phyloP scores from a whole-genome alignment of 345 rosid genomes.

The Angophora floribunda region DNA sequence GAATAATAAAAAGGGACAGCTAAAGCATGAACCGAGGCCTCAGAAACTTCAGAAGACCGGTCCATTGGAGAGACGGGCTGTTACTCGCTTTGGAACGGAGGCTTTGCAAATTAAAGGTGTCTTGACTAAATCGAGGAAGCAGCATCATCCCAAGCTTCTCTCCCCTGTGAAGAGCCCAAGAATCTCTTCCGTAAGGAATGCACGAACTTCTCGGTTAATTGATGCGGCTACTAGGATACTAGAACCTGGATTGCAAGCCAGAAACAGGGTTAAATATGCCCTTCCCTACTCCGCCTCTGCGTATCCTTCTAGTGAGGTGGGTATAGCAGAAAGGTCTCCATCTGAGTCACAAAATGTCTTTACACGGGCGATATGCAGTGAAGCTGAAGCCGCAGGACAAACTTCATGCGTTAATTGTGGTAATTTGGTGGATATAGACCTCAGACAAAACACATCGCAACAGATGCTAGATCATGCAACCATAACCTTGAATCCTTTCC shows the following conservation, averaged over 20 bases:
- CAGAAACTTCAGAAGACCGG: conserved; percentile 85
- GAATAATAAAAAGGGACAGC: conserved; percentile 17
- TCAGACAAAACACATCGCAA: conserved; percentile 11
- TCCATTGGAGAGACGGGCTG: conserved; percentile 36
- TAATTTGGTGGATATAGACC: conserved; percentile 43
- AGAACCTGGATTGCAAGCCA: conserved; percentile 79
- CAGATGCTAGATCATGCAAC: conserved; percentile 5
- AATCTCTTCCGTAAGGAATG: conserved; percentile 35
- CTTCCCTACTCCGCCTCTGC: conserved; percentile 33
- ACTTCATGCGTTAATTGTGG: conserved; percentile 64
- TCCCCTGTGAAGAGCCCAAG: conserved; percentile 62
- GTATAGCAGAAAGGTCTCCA: conserved; percentile 7
- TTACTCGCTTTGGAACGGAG: conserved; percentile 72
- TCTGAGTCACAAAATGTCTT: conserved; percentile 12
- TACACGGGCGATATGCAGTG: conserved; percentile 9
- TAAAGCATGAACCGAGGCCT: conserved; percentile 52
- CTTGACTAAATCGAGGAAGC: conserved; percentile 53
- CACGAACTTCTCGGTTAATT: conserved; percentile 58
- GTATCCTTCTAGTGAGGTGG: conserved; percentile 8
- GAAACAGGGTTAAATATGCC: conserved; percentile 40
- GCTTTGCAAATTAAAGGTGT: conserved; percentile 73
- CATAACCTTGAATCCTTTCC: conserved; percentile 1
- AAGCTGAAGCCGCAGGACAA: conserved; percentile 6
- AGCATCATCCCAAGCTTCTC: conserved; percentile 47
- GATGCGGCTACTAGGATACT: conserved; percentile 81